phyloP scores from a whole-genome alignment of 495 filamentous ascomycete genomes.

The Schizothecium vesticola region DNA sequence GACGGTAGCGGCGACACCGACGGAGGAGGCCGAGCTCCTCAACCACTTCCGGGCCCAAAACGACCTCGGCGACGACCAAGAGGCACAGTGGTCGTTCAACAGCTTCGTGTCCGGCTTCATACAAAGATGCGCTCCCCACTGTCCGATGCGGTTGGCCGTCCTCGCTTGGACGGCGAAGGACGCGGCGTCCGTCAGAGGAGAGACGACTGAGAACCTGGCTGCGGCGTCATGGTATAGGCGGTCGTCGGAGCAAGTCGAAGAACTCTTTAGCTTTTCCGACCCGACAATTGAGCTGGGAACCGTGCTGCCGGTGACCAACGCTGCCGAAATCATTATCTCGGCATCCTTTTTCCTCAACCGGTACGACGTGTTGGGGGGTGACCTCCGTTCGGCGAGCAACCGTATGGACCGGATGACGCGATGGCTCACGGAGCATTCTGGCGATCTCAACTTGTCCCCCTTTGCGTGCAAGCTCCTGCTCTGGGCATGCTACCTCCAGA shows the following conservation, averaged over 20 bases:
- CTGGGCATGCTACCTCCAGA: constrained; percentile 20
- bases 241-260: constrained; percentile 10
- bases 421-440: constrained; percentile 12
- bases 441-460: constrained; percentile 12
- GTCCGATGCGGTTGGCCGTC: constrained; percentile 17
- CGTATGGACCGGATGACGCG: constrained; percentile 14
- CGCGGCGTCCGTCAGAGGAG: neutral
- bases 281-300: constrained; percentile 7
- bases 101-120: constrained; percentile 20
- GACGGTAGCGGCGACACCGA: neutral
- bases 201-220: neutral
- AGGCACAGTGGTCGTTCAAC: constrained; percentile 15
- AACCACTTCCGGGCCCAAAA: constrained; percentile 4
- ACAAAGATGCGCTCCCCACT: constrained; percentile 9
- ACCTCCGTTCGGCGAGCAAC: constrained; percentile 4
- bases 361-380: constrained; percentile 13
- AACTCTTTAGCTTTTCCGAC: constrained; percentile 11
- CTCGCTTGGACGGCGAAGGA: constrained; percentile 20
- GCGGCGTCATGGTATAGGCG: constrained; percentile 9
- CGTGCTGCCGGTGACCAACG: constrained; percentile 11
- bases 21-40: neutral
- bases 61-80: constrained; percentile 10
- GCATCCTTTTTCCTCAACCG: constrained; percentile 20
- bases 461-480: constrained; percentile 22
- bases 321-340: constrained; percentile 17